Percentiles rank a stretch among this genome's conserved stretches.
phyloP scores from a whole-genome alignment of 2,329 filamentous ascomycete genomes.

The Aspergillus sp. region DNA sequence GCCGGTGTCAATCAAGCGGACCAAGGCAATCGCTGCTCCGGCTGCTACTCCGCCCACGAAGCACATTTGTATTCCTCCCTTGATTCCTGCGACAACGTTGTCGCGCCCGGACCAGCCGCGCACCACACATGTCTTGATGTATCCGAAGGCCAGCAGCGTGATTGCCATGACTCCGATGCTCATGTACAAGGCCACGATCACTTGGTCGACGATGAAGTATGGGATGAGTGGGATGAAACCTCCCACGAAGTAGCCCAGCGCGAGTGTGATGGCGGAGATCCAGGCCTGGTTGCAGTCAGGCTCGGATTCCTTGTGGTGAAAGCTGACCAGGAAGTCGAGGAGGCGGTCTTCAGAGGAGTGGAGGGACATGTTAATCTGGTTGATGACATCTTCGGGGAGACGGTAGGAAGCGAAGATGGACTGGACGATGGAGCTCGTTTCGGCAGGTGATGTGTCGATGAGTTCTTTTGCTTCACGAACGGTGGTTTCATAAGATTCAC shows the following conservation, averaged over 20 bases:
- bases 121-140: slow-evolving; percentile 49
- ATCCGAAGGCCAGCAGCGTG: slow-evolving; percentile 45
- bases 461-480: slow-evolving; percentile 46
- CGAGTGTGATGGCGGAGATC: slow-evolving; percentile 65
- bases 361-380: slow-evolving; percentile 39
- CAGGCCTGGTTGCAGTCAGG: slow-evolving; percentile 50
- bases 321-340: slow-evolving; percentile 51
- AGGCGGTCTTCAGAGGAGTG: slow-evolving; percentile 42
- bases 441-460: slow-evolving; percentile 39
- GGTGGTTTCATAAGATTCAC: slow-evolving; percentile 50
- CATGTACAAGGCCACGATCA: slow-evolving; percentile 53
- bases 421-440: slow-evolving; percentile 43
- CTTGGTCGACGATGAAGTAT: slow-evolving; percentile 61
- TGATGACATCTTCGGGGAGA: slow-evolving; percentile 39
- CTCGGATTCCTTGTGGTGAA: slow-evolving; percentile 49
- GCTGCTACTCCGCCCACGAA: slow-evolving; percentile 66
- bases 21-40: slow-evolving; percentile 65
- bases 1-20: slow-evolving; percentile 52
- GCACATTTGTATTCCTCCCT: slow-evolving; percentile 65
- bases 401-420: slow-evolving; percentile 45
- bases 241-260: slow-evolving; percentile 68
- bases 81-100: slow-evolving; percentile 56
- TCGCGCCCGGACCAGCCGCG: slow-evolving; percentile 46
- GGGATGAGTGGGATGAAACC: slow-evolving; percentile 71
- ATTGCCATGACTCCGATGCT: slow-evolving; percentile 47